phyloP scores from a whole-genome alignment of 495 filamentous ascomycete species.

The Filosporella fistucella region DNA sequence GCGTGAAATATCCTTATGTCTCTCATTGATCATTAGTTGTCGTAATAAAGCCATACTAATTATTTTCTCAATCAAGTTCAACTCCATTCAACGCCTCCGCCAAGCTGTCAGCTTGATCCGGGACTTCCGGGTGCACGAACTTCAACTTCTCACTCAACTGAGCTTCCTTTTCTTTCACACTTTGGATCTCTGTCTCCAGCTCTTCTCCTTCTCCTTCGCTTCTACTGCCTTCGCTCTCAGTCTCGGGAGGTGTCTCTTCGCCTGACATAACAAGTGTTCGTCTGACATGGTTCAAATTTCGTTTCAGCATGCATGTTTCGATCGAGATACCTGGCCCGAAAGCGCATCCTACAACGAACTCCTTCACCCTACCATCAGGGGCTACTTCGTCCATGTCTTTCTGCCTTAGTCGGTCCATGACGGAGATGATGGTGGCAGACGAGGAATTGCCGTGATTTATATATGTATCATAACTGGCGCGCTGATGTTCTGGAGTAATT shows the following conservation, averaged over 20 bases:
- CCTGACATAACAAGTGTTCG: constrained; percentile 13
- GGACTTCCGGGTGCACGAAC: constrained; percentile 15
- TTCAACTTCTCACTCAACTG: constrained; percentile 12
- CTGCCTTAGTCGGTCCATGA: constrained; percentile 50
- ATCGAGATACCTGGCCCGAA: constrained; percentile 62
- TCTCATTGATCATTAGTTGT: not conserved
- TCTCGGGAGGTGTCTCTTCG: constrained; percentile 21
- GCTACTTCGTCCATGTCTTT: constrained; percentile 52
- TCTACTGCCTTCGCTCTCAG: constrained; percentile 21
- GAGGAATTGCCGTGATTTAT: constrained; percentile 59
- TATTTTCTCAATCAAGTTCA: constrained; percentile 34
- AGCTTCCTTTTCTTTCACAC: constrained; percentile 10
- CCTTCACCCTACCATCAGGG: constrained; percentile 36
- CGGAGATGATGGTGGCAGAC: constrained; percentile 56
- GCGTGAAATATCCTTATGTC: no score
- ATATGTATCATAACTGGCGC: constrained; percentile 58
- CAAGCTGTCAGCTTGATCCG: constrained; percentile 30
- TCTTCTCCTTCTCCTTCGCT: constrained; percentile 22
- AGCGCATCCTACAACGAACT: constrained; percentile 57
- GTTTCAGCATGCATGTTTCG: constrained; percentile 58
- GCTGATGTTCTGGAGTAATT: constrained; percentile 53
- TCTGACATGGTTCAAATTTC: constrained; percentile 25
- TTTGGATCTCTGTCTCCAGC: constrained; percentile 13
- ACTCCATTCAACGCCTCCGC: constrained; percentile 37
- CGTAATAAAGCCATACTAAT: not conserved